These are phyloP conservation scores for Sporisorium sorghi DNA, from an alignment of 1,284 basidiomycete species.

Conservation along the genomic window DNA sequence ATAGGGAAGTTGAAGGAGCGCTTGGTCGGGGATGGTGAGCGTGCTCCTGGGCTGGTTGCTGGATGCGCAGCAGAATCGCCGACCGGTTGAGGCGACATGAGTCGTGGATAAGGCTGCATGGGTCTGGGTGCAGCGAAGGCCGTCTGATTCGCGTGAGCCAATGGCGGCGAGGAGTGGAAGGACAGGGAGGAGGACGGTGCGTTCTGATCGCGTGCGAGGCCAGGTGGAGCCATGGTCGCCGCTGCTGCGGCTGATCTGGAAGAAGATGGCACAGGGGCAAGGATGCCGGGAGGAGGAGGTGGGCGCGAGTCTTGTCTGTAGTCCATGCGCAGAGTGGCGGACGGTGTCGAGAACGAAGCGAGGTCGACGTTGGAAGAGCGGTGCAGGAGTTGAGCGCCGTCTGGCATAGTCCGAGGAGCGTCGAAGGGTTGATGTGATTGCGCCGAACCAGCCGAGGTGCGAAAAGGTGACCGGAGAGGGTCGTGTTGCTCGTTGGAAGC, in stretches of 20 bases:
- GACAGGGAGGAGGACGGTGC: slow-evolving; percentile 16
- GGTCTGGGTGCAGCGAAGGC: slow-evolving; percentile 48
- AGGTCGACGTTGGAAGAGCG: slow-evolving; percentile 14
- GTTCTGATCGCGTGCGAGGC: slow-evolving; percentile 4
- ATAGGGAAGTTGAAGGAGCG: slow-evolving; percentile 54
- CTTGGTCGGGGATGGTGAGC: slow-evolving; percentile 60
- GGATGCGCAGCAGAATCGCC: slow-evolving; percentile 12
- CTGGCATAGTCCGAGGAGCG: slow-evolving; percentile 34
- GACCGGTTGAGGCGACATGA: slow-evolving; percentile 53
- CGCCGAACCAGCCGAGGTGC: slow-evolving; percentile 6
- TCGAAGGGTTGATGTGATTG: background rate
- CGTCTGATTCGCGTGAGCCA: slow-evolving; percentile 18
- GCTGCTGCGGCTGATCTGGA: slow-evolving; percentile 14
- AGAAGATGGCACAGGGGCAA: slow-evolving; percentile 12
- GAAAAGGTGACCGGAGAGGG: background rate
- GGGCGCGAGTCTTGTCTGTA: too few relatives aligned
- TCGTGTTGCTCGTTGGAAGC: background rate
- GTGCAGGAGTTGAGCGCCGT: slow-evolving; percentile 20
- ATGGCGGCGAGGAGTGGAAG: slow-evolving; percentile 30
- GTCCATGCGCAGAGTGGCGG: slow-evolving; percentile 17
- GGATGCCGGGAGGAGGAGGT: slow-evolving; percentile 19
- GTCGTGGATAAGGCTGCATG: slow-evolving; percentile 54
- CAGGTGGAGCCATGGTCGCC: slow-evolving; percentile 10
- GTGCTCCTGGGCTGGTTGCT: slow-evolving; percentile 20
- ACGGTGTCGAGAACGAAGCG: slow-evolving; percentile 9